Base-by-base conservation (phyloP, 2,329 filamentous ascomycete genomes). In the Colletotrichum orbiculare region DNA sequence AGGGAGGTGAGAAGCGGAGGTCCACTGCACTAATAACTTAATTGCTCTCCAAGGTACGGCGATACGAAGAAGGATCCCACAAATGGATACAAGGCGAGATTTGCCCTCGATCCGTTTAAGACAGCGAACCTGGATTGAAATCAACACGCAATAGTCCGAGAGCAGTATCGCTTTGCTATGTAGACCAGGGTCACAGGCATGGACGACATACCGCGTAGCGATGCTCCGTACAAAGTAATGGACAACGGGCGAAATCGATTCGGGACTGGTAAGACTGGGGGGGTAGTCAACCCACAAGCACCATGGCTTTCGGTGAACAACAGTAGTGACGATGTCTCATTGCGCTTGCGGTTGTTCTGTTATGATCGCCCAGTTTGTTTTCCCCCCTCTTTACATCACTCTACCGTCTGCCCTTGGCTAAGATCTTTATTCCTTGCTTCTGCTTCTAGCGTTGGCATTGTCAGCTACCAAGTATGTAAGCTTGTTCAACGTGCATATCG, bases 381-480 rank as follows among this genome's bases (percentile, higher is more conserved):
- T 6, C 42, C 42, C 42, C 42, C 42, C 43, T 45, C 55, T 49
- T 57, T 38, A 49, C 46, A 49, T 37, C 46, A 45, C 17, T 41
- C 43, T 41, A 17, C 13, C 48, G 45, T 47, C 50, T 45, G 59
- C 45, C n/a, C 17, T 15, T 41, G 41, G 53, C 39, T 39, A 25
- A 50, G 39, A 39, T 41, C 58, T 56, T 53, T 53, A 41, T 56
- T 62, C 52, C 58, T 62, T 65, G 62, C 52, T 62, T 65, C 52
- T 62, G 58, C 47, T 65, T 65, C 62, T 65, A 48, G 62, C 58
- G 52, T 41, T 35, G 47, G 52, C 52, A 62, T 56, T 54, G 56
- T 42, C 13, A 17, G 17, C 42, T 52, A 17, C 17, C 17, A 17
- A 17, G 17, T 17, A 62, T 35, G 52, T 48, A 53, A 53, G 62